Base-by-base conservation (phyloP, 2,329 filamentous ascomycete species). In the Aureobasidium sp. region DNA sequence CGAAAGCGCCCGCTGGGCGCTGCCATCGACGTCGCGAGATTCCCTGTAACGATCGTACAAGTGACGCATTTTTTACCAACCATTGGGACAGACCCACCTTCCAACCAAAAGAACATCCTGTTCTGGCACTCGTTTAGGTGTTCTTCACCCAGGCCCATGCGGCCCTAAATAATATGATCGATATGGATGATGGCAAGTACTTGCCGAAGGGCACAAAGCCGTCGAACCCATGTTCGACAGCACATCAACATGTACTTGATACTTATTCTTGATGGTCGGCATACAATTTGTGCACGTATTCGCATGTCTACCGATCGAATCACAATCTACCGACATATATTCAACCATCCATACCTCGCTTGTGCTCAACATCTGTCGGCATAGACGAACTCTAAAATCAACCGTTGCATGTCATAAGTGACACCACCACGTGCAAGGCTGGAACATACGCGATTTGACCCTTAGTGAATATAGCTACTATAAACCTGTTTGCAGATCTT, bases 11-110 rank as follows among this genome's bases (percentile, higher is more conserved):
- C 42, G 56, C n/a, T 34, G 44, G 17, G 36, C 36, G 27, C 34
- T 50, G 56, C 39, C 41, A 58, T 36, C 55, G 41, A 58, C 23
- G 55, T 55, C 29, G 36, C 23, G 37, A 55, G n/a, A 3, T 50
- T 60, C 34, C 44, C 17, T 48, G 41, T 15, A 36, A 37, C 29
- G 55, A 47, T 51, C 36, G 57, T 60, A 51, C 44, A 60, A 44
- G 46, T 60, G 57, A 60, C 57, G 57, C 57, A 60, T 41, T 9
- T 50, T 37, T 60, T 46, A 58, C 41, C 32, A 37, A 29, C 17
- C 17, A 46, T 57, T 46, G 34, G 13, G 39, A 57, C 53, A 57
- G 53, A 57, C 53, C 53, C 37, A 46, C 53, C 26, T 41, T 36
- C n/a, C 27, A 23, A 42, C 51, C 51, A 42, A 55, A 55, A 32